phyloP scores from a whole-genome alignment of 208 protist genomes.

The Endotrypanum monterogeii region DNA sequence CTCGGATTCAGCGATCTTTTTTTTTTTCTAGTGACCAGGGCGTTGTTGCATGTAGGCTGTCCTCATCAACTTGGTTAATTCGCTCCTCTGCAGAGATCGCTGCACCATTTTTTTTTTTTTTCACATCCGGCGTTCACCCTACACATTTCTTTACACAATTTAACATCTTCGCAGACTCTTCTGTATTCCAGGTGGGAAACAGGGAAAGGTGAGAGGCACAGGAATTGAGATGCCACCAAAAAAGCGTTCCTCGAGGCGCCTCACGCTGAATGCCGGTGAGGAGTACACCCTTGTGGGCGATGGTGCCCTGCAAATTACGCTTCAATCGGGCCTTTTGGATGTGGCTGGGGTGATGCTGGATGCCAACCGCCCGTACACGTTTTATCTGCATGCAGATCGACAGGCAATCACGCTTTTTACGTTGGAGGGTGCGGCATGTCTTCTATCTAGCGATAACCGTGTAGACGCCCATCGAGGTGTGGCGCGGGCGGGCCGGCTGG shows the following conservation, averaged over 20 bases:
- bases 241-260: slow-evolving; percentile 33
- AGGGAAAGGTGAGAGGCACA: background rate
- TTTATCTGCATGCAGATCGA: slow-evolving; percentile 41
- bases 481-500: slow-evolving; percentile 44
- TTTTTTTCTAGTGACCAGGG: background rate
- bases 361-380: slow-evolving; percentile 47
- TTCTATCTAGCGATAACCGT: slow-evolving; percentile 37
- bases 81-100: background rate
- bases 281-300: slow-evolving; percentile 66
- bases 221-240: slow-evolving; percentile 46
- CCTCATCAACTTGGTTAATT: background rate
- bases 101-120: slow-evolving; percentile 12
- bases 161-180: background rate
- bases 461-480: slow-evolving; percentile 41
- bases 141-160: too few relatives aligned
- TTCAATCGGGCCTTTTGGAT: slow-evolving; percentile 72
- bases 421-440: slow-evolving; percentile 68
- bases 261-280: slow-evolving; percentile 76
- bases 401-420: slow-evolving; percentile 63
- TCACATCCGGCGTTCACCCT: background rate
- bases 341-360: slow-evolving; percentile 71
- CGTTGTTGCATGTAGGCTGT: background rate
- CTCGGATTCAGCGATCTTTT: background rate
- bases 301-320: slow-evolving; percentile 46
- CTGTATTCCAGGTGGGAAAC: background rate